Percentiles rank a stretch among this genome's conserved stretches.
These are phyloP conservation scores for Tilletia horrida DNA, from an alignment of 1,284 basidiomycete species.

Conservation along the genomic window DNA sequence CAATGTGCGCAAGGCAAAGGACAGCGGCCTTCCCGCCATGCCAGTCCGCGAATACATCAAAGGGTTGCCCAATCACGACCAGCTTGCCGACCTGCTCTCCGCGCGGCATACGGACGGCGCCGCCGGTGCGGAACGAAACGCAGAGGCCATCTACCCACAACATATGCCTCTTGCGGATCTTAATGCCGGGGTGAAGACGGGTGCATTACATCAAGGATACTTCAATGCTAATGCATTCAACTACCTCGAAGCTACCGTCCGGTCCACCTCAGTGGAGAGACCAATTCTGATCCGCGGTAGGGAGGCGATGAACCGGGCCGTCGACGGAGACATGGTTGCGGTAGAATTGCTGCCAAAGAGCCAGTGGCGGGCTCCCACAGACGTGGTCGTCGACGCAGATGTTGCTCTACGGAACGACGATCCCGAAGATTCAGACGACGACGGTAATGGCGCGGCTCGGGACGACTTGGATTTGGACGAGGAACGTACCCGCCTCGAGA, in stretches of 20 bases:
- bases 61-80: slow-evolving; percentile 38
- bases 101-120: slow-evolving; percentile 27
- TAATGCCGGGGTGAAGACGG: slow-evolving; percentile 78
- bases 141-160: slow-evolving; percentile 58
- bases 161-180: slow-evolving; percentile 75
- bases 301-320: slow-evolving; percentile 90
- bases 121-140: slow-evolving; percentile 11
- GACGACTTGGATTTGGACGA: slow-evolving; percentile 22
- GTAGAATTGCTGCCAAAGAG: slow-evolving; percentile 81
- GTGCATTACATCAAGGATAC: slow-evolving; percentile 81
- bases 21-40: slow-evolving; percentile 40
- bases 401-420: slow-evolving; percentile 79
- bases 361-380: slow-evolving; percentile 88
- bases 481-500: slow-evolving; percentile 16
- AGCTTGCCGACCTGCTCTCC: slow-evolving; percentile 48
- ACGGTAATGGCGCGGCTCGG: slow-evolving; percentile 47
- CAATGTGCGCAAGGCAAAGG: slow-evolving; percentile 66
- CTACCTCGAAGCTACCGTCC: slow-evolving; percentile 83
- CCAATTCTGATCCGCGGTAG: slow-evolving; percentile 82
- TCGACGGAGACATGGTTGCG: slow-evolving; percentile 88
- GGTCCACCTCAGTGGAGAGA: slow-evolving; percentile 69
- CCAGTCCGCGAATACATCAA: slow-evolving; percentile 50
- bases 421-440: slow-evolving; percentile 61
- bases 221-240: slow-evolving; percentile 96
- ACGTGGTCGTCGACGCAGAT: slow-evolving; percentile 85